Conservation (phyloP, 176 grass and related monocot species). For the Eragrostis curvula region DNA sequence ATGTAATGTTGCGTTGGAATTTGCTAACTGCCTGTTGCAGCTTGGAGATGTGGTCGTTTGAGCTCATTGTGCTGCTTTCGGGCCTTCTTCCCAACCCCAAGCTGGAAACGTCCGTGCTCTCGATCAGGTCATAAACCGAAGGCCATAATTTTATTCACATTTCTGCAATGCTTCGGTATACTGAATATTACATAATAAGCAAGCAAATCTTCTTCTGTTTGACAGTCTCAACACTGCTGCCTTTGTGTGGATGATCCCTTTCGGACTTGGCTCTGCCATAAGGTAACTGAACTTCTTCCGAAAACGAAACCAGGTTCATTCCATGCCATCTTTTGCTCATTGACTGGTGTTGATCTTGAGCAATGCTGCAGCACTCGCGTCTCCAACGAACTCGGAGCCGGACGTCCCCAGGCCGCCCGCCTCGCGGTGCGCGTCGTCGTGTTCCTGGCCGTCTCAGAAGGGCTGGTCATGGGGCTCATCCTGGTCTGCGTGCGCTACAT, state of each 20-base stretch:
- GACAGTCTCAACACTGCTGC: conserved; percentile 41
- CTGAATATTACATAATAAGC: not conserved
- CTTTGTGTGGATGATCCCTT: conserved; percentile 43
- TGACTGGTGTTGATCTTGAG: not conserved
- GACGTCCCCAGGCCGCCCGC: conserved; percentile 42
- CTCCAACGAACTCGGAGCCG: conserved; percentile 82
- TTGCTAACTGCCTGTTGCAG: conserved; percentile 3
- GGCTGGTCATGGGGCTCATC: conserved; percentile 44
- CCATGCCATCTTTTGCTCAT: not conserved
- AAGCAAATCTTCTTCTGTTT: not conserved
- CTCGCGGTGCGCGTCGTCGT: conserved; percentile 57
- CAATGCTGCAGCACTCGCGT: conserved; percentile 58
- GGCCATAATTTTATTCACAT: not conserved
- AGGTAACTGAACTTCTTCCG: conserved; percentile 6
- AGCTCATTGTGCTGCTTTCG: conserved; percentile 41
- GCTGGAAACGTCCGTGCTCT: conserved; percentile 34
- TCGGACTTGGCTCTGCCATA: conserved; percentile 22
- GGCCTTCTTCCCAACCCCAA: conserved; percentile 42
- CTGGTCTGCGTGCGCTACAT: conserved; percentile 52
- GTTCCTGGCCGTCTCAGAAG: conserved; percentile 51
- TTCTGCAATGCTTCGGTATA: not conserved
- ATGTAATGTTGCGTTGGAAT: too few relatives aligned
- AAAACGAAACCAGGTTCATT: not conserved
- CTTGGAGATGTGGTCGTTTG: conserved; percentile 45
- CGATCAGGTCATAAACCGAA: not conserved